phyloP scores from a whole-genome alignment of 352 stramenopile species.

The Phytophthora pisi region DNA sequence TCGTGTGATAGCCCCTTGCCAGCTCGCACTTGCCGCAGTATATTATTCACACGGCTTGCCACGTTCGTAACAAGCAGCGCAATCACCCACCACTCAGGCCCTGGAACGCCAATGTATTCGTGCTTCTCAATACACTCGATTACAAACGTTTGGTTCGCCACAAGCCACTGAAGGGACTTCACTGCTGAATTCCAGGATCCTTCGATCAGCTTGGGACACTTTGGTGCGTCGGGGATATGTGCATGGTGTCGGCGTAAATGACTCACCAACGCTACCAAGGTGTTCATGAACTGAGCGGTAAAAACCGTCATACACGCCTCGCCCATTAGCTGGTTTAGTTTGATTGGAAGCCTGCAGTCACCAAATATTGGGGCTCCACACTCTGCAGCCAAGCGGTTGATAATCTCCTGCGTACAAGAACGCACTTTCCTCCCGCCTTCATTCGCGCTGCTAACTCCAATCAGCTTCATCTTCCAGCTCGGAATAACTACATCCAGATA shows the following conservation, averaged over 20 bases:
- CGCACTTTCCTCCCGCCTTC: conserved; percentile 3
- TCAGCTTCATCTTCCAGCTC: conserved; percentile 23
- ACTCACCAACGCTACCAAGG: conserved; percentile 17
- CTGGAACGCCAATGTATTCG: conserved; percentile 4
- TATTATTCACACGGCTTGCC: conserved; percentile 8
- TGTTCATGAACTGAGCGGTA: conserved; percentile 21
- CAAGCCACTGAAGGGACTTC: conserved; percentile 24
- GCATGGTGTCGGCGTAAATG: conserved; percentile 16
- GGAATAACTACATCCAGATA: conserved; percentile 30
- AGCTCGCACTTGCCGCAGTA: conserved; percentile 9
- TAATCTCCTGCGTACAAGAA: conserved; percentile 17
- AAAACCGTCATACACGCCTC: conserved; percentile 23
- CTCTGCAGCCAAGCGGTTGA: conserved; percentile 13
- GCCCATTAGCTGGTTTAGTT: conserved; percentile 29
- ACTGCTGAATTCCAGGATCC: conserved; percentile 20
- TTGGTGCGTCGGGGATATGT: not conserved
- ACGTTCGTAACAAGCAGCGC: conserved; percentile 24
- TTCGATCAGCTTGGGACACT: conserved; percentile 29
- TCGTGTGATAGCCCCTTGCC: conserved; percentile 19
- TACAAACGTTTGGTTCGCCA: conserved; percentile 15
- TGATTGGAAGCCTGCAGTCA: conserved; percentile 11
- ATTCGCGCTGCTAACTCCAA: conserved; percentile 23
- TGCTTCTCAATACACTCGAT: conserved; percentile 6
- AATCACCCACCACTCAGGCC: conserved; percentile 30
- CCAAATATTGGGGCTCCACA: conserved; percentile 19